Base-by-base conservation (phyloP, 306 rosid genomes). In the Glycine soja region DNA sequence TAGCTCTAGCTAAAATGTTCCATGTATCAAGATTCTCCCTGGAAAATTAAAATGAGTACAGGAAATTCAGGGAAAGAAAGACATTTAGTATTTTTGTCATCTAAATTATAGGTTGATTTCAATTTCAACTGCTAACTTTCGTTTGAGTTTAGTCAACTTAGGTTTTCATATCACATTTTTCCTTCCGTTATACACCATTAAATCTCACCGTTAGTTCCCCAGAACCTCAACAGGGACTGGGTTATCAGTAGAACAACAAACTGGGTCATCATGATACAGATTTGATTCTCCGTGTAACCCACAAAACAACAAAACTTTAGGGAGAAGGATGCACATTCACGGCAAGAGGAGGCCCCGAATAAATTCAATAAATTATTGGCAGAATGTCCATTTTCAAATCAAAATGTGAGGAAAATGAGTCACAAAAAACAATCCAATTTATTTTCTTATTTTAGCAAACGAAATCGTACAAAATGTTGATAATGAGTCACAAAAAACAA, bases 11-110 rank as follows among this genome's bases (percentile, higher is more conserved):
- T 78, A 95, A 74, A 83, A 95, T 82, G 84, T 90, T 87, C 99
- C 97, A 95, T 14, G 99, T 91, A 74, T 90, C 98, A 75, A 95
- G 91, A 85, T 88, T 94, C 89, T 95, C 99, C 85, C 99, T 95
- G 89, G 50, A 57, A 72, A 75, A 70, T 76, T 54, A 64, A 68
- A 62, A 88, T 36, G 1, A 68, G 53, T 15, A 10, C 34, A 48
- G 46, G 18, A 66, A 30, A 63, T 53, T 66, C 19, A 42, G 46
- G 4, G 16, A 47, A 59, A 10, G 32, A 4, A 14, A 36, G 10
- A 34, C 10, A 63, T 34, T 63, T 34, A 11, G 45, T 11, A 62
- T 32, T 62, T 6, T 62, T 6, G 15, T 4, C 16, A 62, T 62
- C 8, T 11, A 62, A 32, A 43, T 62, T 62, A 12, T 5, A 62